Conservation (phyloP, 768 basidiomycete genomes). For the Russula emetica region DNA sequence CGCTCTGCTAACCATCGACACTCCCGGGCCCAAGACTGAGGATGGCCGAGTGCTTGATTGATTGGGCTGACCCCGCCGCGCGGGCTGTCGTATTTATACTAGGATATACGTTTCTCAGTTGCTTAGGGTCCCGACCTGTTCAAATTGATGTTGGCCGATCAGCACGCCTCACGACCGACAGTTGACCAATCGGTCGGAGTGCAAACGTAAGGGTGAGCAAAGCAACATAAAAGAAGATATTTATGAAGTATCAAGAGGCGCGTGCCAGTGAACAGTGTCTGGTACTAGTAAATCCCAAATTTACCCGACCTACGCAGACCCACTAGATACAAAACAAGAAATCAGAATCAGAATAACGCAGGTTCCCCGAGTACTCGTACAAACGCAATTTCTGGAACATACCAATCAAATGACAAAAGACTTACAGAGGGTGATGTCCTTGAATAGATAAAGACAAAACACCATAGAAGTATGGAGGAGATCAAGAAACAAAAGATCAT, state of each 20-base stretch:
- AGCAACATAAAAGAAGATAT: background rate
- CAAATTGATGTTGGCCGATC: background rate
- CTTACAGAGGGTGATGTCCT: background rate
- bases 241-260: background rate
- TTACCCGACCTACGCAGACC: background rate
- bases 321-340: background rate
- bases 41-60: background rate
- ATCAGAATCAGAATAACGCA: background rate
- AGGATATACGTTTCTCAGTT: background rate
- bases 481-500: too few species aligned
- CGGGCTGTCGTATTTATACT: background rate
- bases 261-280: background rate
- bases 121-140: background rate
- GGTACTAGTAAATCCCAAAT: background rate
- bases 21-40: background rate
- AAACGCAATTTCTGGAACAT: background rate
- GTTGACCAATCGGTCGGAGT: background rate
- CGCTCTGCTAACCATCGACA: background rate
- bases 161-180: background rate
- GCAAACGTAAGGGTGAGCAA: background rate
- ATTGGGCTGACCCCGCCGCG: background rate
- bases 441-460: background rate
- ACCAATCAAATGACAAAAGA: background rate
- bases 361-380: background rate
- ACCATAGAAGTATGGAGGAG: background rate